Evolutionary conservation across 495 filamentous ascomycete genomes (phyloP).

Genomic region (Friedmanniomyces endolithicus): DNA sequence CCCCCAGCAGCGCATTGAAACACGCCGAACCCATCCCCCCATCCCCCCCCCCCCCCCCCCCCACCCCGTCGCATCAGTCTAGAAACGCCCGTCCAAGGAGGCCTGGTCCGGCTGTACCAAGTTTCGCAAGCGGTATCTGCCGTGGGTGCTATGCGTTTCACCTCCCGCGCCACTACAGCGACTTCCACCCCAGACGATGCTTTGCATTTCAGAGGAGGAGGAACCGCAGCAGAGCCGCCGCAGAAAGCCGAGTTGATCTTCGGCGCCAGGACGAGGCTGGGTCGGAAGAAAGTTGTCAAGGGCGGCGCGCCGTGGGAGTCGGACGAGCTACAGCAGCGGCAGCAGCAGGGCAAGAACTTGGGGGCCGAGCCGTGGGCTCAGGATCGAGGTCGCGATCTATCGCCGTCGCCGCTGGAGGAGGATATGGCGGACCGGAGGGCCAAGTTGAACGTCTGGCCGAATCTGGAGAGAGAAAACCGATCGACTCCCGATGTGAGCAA

Average conservation of each 20-base stretch:
- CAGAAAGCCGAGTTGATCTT: slow-evolving; percentile 7
- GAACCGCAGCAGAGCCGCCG: neutral
- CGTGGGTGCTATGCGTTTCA: neutral
- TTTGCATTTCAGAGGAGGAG: neutral
- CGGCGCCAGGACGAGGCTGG: slow-evolving; percentile 1
- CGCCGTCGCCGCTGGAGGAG: neutral
- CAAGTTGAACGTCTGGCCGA: slow-evolving; percentile 5
- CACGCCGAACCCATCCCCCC: too few species aligned
- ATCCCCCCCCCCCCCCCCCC: too few species aligned
- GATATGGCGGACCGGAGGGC: neutral
- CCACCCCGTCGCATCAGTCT: too few species aligned
- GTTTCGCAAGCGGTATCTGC: too few species aligned
- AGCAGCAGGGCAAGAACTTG: neutral
- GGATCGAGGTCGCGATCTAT: neutral
- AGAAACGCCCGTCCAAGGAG: too few species aligned
- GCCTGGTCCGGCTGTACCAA: too few species aligned
- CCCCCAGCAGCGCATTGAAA: too few species aligned
- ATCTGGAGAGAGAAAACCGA: neutral
- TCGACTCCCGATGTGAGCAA: neutral
- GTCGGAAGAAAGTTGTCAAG: neutral
- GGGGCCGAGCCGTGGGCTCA: neutral
- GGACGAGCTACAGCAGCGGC: neutral
- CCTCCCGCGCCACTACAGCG: neutral
- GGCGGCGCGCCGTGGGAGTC: neutral
- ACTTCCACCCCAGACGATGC: neutral